Conservation (phyloP, 1,284 basidiomycete species). For the Thelephora terrestris region DNA sequence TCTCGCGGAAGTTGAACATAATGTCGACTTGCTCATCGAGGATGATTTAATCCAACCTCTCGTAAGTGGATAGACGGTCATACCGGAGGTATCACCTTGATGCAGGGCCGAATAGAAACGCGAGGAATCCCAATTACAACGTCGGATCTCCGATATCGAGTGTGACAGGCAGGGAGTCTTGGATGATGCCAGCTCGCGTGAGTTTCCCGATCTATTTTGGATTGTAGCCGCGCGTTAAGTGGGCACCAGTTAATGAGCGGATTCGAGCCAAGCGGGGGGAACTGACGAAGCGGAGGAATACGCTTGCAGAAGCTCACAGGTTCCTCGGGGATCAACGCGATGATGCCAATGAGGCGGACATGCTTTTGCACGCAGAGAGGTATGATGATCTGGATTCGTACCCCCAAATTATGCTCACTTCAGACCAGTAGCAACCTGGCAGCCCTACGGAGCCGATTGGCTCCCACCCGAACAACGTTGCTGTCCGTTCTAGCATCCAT, state of each 20-base stretch:
- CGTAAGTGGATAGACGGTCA: too few relatives aligned
- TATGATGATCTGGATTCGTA: constrained; percentile 18
- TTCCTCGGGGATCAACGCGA: constrained; percentile 28
- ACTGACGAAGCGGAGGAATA: constrained; percentile 37
- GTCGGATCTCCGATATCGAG: constrained; percentile 37
- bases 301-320: constrained; percentile 35
- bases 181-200: constrained; percentile 37
- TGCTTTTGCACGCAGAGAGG: constrained; percentile 29
- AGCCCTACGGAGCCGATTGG: constrained; percentile 38
- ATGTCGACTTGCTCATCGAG: constrained; percentile 25
- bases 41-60: constrained; percentile 21
- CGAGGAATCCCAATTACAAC: constrained; percentile 51
- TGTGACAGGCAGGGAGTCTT: constrained; percentile 30
- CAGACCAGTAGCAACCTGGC: constrained; percentile 33
- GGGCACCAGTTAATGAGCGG: constrained; percentile 18
- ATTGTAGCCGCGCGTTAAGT: constrained; percentile 2
- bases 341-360: constrained; percentile 26
- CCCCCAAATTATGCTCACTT: constrained; percentile 4
- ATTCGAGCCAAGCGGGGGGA: constrained; percentile 28
- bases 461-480: constrained; percentile 53
- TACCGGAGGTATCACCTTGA: too few relatives aligned
- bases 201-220: constrained; percentile 17
- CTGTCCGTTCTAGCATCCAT: constrained; percentile 70
- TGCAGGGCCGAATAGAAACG: constrained; percentile 19
- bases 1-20: not conserved